Conservation (phyloP, 2,329 filamentous ascomycete species). For the Stagonosporopsis chrysanthemi region DNA sequence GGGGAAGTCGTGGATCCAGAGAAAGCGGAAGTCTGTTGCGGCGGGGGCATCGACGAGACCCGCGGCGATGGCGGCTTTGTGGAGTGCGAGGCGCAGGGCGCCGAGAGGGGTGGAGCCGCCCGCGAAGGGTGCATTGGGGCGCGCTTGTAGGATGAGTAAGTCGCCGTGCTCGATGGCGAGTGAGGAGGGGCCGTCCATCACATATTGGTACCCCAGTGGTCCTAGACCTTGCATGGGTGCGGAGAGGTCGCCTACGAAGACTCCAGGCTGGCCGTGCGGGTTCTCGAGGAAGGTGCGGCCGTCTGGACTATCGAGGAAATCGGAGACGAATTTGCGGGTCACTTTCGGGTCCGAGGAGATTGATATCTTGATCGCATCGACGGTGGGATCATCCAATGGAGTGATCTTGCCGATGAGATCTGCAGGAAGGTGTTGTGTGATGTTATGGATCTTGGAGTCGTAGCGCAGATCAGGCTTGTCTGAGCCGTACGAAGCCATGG, state of each 20-base stretch:
- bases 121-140: conserved; percentile 67
- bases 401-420: conserved; percentile 80
- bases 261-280: conserved; percentile 77
- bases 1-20: conserved; percentile 91
- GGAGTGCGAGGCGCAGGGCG: conserved; percentile 73
- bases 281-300: conserved; percentile 69
- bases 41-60: conserved; percentile 61
- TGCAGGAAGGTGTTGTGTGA: conserved; percentile 68
- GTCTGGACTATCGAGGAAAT: conserved; percentile 74
- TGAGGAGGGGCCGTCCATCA: conserved; percentile 63
- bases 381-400: conserved; percentile 68
- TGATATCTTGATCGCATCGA: conserved; percentile 77
- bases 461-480: conserved; percentile 93
- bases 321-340: conserved; percentile 67
- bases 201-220: conserved; percentile 76
- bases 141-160: conserved; percentile 81
- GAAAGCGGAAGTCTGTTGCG: conserved; percentile 67
- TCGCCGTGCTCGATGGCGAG: conserved; percentile 70
- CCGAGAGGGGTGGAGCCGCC: conserved; percentile 80
- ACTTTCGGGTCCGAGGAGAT: conserved; percentile 61
- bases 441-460: conserved; percentile 69
- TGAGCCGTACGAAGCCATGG: conserved; percentile 81
- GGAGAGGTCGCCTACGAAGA: conserved; percentile 76
- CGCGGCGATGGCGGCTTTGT: conserved; percentile 71
- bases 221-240: conserved; percentile 80